Base-by-base conservation (phyloP, 495 filamentous ascomycete genomes). In the Penicillium chermesinum region DNA sequence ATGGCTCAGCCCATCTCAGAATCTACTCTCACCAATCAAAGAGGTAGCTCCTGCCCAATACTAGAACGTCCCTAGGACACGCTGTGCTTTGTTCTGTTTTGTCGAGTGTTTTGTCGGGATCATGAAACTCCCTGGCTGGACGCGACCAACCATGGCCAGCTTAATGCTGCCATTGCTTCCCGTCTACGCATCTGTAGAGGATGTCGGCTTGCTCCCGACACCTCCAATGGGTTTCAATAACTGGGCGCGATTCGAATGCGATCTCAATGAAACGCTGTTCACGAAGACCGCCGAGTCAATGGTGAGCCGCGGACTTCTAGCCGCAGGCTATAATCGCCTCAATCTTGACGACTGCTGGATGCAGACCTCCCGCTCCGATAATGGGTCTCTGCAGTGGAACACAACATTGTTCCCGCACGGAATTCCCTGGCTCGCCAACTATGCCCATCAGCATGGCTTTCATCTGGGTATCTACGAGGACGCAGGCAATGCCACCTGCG, bases 191-290 rank as follows among this genome's bases (percentile, higher is more conserved):
- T 62, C 61, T 18, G 36, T 52, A 3, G 45, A 47, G n/a, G 44
- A 49, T 13, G 44, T 54, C 18, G 32, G 13, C 13, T 42, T 69
- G 7, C 61, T 69, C 25, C 62, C 71, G 1, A 56, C 59, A 0
- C 68, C 70, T 0, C 70, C 68, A 14, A 73, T 73, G 70, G 70
- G 70, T 16, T 73, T 69, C 61, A 73, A 69, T 53, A 70, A 70
- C 47, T 73, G 70, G 70, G 58, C 66, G 0, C 70, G 70, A 7
- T 71, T 70, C 50, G 48, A 59, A 44, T 73, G 70, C 49, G 59
- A 67, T 37, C 63, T 72, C 3, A 72, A 73, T 50, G 65, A 73
- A 47, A 69, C 66, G 0, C 62, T 73, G 2, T 71, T 73, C 50
- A 65, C 57, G 5, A 50, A 66, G 7, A 72, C 67, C 1, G 68